A percentile compares a stretch with the other conserved stretches of the same genome.
Evolutionary conservation across 768 basidiomycete species (phyloP).

Genomic region (Lactarius psammicola): DNA sequence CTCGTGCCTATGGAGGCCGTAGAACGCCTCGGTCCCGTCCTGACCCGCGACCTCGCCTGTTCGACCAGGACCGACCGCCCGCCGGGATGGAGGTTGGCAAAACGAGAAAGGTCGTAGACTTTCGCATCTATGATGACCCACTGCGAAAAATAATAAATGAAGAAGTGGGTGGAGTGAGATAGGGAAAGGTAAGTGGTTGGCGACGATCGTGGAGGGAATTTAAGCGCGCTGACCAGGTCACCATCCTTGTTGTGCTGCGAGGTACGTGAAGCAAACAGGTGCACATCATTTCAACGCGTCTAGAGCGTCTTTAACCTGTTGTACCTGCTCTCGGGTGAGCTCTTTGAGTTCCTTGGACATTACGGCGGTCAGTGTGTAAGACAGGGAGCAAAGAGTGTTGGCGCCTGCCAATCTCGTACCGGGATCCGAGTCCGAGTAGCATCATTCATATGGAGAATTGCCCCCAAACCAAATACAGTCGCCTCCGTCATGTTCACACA

Average conservation of each 20-base stretch:
- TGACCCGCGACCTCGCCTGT: slow-evolving; percentile 50
- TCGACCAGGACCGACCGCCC: slow-evolving; percentile 70
- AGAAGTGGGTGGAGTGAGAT: background rate
- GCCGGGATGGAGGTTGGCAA: slow-evolving; percentile 83
- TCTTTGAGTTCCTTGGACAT: slow-evolving; percentile 34
- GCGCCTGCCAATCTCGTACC: background rate
- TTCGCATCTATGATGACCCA: slow-evolving; percentile 83
- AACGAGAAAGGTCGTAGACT: slow-evolving; percentile 79
- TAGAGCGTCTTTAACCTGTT: slow-evolving; percentile 49
- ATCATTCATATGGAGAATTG: background rate
- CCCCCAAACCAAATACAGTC: background rate
- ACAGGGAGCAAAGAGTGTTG: background rate
- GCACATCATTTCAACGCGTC: background rate
- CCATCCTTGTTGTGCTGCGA: slow-evolving; percentile 82
- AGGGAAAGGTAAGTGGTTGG: no score
- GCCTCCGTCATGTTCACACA: no score
- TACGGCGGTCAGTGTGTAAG: background rate
- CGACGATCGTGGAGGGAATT: background rate
- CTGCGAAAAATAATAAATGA: slow-evolving; percentile 38
- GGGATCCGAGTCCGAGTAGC: background rate
- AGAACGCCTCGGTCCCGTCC: slow-evolving; percentile 85
- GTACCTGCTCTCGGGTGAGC: slow-evolving; percentile 59
- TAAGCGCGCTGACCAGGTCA: slow-evolving; percentile 57
- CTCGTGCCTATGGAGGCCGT: slow-evolving; percentile 80
- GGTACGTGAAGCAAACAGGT: background rate